These are phyloP conservation scores for Marasmius fiardii DNA, from an alignment of 1,284 basidiomycete genomes.

Conservation along the genomic window DNA sequence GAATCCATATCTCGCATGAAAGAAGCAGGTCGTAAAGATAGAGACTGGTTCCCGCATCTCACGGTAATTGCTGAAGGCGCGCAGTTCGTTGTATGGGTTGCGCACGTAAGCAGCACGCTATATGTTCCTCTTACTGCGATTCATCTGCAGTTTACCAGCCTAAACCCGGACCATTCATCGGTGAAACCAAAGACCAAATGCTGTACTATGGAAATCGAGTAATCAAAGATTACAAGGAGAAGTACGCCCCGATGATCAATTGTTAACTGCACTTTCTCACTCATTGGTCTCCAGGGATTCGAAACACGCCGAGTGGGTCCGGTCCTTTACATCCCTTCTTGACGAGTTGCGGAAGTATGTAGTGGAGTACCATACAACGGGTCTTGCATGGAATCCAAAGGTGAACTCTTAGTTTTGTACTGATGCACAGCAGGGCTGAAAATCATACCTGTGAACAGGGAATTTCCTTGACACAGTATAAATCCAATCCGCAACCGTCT, in stretches of 20 bases:
- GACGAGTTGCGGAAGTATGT: conserved; percentile 85
- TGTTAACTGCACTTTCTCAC: neutral
- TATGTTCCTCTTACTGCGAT: neutral
- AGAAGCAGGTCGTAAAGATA: conserved; percentile 79
- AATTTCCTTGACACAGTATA: conserved; percentile 55
- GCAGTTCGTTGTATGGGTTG: conserved; percentile 90
- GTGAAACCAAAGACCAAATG: conserved; percentile 84
- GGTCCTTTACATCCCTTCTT: conserved; percentile 67
- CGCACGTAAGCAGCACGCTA: conserved; percentile 55
- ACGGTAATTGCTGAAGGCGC: conserved; percentile 82
- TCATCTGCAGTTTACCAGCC: conserved; percentile 41
- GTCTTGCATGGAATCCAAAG: conserved; percentile 87
- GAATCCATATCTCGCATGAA: conserved; percentile 77
- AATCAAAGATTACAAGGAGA: conserved; percentile 92
- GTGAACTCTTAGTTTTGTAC: conserved; percentile 33
- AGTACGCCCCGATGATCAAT: conserved; percentile 46
- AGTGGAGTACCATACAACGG: conserved; percentile 85
- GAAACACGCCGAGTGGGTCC: conserved; percentile 90
- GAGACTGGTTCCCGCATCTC: conserved; percentile 83
- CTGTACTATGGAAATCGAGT: conserved; percentile 91
- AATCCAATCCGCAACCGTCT: conserved; percentile 29
- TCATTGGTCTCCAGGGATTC: conserved; percentile 57
- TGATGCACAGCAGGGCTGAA: neutral
- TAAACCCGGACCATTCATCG: conserved; percentile 83
- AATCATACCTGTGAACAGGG: conserved; percentile 5